A percentile compares a stretch with the other conserved stretches of the same genome.
Conservation (phyloP, 495 filamentous ascomycete species). For the Filosporella fistucella region DNA sequence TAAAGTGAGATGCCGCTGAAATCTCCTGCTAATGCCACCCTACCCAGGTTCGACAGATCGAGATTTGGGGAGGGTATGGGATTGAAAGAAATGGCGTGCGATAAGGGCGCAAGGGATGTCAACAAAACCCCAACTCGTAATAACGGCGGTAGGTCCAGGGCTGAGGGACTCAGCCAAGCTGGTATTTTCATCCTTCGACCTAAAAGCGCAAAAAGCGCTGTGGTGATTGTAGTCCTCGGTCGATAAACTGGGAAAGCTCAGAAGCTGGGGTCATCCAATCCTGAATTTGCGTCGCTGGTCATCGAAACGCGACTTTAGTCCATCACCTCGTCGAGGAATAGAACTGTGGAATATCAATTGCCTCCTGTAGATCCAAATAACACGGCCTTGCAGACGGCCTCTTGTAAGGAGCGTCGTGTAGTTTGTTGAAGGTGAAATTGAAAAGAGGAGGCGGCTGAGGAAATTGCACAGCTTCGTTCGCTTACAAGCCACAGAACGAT, state of each 20-base stretch:
- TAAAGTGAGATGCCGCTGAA: slow-evolving; percentile 91
- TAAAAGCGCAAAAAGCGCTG: slow-evolving; percentile 4
- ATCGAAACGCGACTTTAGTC: slow-evolving; percentile 16
- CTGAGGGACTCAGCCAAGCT: slow-evolving; percentile 22
- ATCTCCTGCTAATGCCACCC: slow-evolving; percentile 82
- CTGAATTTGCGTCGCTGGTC: background rate
- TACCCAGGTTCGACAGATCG: slow-evolving; percentile 75
- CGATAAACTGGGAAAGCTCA: slow-evolving; percentile 4
- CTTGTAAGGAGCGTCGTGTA: background rate
- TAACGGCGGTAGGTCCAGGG: slow-evolving; percentile 5
- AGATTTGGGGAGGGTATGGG: slow-evolving; percentile 71
- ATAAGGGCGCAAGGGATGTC: slow-evolving; percentile 29
- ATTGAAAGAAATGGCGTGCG: slow-evolving; percentile 63
- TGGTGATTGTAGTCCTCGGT: background rate
- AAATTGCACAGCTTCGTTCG: too few species aligned
- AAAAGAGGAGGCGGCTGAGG: too few species aligned
- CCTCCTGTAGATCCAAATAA: background rate
- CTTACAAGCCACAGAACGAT: too few species aligned
- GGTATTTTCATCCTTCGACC: slow-evolving; percentile 22
- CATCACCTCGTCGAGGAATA: slow-evolving; percentile 1
- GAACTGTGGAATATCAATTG: background rate
- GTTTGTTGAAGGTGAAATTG: too few species aligned
- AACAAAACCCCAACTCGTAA: slow-evolving; percentile 13
- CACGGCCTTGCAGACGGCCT: background rate
- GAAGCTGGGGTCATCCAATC: slow-evolving; percentile 11